Conservation (phyloP, 768 basidiomycete species). For the Suillus plorans region DNA sequence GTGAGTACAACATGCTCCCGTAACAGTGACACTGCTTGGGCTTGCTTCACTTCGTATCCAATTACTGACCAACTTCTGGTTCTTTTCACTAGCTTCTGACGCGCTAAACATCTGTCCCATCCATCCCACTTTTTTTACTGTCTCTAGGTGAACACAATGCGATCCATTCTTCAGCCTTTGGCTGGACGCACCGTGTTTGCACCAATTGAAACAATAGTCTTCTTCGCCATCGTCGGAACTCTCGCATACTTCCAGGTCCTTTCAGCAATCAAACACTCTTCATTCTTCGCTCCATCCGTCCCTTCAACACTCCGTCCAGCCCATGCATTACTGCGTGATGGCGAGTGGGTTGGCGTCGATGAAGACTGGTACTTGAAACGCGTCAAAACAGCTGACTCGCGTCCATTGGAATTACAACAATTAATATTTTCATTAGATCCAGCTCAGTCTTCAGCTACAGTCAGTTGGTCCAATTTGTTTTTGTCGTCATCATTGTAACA, state of each 20-base stretch:
- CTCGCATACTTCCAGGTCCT: conserved; percentile 95
- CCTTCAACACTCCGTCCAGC: conserved; percentile 52
- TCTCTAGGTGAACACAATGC: conserved; percentile 36
- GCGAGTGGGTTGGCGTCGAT: conserved; percentile 63
- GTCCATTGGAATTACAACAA: conserved; percentile 71
- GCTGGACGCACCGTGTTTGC: conserved; percentile 71
- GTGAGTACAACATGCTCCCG: conserved; percentile 4
- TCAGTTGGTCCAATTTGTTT: conserved; percentile 18
- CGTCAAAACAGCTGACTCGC: conserved; percentile 26
- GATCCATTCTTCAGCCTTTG: conserved; percentile 63
- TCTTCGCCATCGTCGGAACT: conserved; percentile 85
- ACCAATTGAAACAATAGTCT: conserved; percentile 89
- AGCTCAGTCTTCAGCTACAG: conserved; percentile 36
- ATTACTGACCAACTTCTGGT: not conserved
- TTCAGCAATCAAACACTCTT: conserved; percentile 84
- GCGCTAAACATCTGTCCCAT: conserved; percentile 1
- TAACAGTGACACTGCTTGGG: not conserved
- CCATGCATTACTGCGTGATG: conserved; percentile 50
- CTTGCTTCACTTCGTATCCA: not conserved
- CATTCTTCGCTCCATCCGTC: conserved; percentile 64
- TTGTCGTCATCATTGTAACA: not conserved
- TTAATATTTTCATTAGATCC: conserved; percentile 58
- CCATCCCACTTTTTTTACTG: not conserved
- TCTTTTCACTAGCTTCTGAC: conserved; percentile 1
- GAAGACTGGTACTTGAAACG: conserved; percentile 50